Percentiles rank a stretch among this genome's conserved stretches.
These are phyloP conservation scores for Pyricularia pennisetigena DNA, from an alignment of 2,329 filamentous ascomycete genomes.

Conservation along the genomic window DNA sequence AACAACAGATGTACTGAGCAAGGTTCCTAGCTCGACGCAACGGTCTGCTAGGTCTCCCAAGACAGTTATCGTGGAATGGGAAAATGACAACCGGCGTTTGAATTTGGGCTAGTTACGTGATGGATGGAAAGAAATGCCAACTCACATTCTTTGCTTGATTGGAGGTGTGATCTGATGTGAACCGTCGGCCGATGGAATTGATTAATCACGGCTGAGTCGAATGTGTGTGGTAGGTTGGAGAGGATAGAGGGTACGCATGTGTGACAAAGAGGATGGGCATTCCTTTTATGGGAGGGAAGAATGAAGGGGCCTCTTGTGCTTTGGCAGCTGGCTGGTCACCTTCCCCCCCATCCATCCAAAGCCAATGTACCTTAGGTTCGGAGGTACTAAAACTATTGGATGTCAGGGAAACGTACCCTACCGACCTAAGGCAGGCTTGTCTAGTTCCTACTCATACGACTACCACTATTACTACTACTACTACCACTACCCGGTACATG, in stretches of 20 bases:
- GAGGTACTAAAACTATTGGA: background rate
- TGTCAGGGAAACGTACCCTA: no score
- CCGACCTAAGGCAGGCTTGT: no score
- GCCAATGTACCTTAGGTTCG: background rate
- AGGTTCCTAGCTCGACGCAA: background rate
- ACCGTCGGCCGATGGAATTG: background rate
- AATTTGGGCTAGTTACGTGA: background rate
- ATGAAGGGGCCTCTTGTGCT: background rate
- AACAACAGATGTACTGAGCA: background rate
- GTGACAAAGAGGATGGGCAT: background rate
- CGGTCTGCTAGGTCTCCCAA: background rate
- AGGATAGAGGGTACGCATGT: background rate
- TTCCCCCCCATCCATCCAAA: background rate
- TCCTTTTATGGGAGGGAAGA: background rate
- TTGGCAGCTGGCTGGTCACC: background rate
- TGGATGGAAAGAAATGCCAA: background rate
- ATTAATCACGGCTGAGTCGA: background rate
- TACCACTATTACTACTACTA: no score
- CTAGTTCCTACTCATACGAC: no score
- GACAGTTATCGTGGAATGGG: background rate
- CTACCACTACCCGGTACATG: no score
- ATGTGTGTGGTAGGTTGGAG: background rate
- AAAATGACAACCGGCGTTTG: background rate
- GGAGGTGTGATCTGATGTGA: background rate
- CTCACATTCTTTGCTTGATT: background rate